Base-by-base conservation (phyloP, 2,329 filamentous ascomycete genomes). In the Beauveria varroae region DNA sequence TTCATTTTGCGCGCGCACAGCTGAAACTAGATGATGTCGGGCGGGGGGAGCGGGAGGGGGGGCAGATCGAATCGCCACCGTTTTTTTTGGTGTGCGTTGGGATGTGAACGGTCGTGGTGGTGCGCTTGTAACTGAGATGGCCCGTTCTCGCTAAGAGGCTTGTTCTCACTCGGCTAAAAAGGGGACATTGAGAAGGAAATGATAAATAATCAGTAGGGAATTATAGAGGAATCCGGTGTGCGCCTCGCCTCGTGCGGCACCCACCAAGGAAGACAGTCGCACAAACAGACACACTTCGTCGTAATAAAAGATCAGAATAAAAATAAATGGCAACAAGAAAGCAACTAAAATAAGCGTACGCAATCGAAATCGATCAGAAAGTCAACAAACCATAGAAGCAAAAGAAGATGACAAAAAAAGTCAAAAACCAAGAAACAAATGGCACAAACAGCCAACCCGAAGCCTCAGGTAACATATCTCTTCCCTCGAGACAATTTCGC, bases 361-460 rank as follows among this genome's bases (percentile, higher is more conserved):
- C 30, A 57, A 59, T 59, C 24, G 53, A 60, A 34, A 53, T 34
- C 20, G 41, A 49, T 34, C 54, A 54, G 22, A 12, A n/a, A 40
- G 20, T 37, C 12, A 20, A 26, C 49, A 61, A 57, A 51, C n/a
- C 57, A 41, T 43, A 60, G 22, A 50, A 54, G 43, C 44, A 16
- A 55, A 55, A 16, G 28, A 62, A 43, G 28, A 43, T 41, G 57
- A n/a, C 37, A 63, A 50, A 63, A 55, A 52, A 55, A 60, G 5
- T 1, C 6, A 54, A 43, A 61, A 51, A 24, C 44, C 43, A 50
- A 49, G 20, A 53, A 44, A 20, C 40, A 60, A 59, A 34, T 59
- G 28, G 26, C 63, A 63, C 41, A 44, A 49, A 60, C 51, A 47
- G 43, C 41, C 60, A 59, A 64, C 26, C 50, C 34, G 26, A 60